Evolutionary conservation across 139 green algal genomes (phyloP), one percentile per base, ranked within the genome.

Genomic region (Tetradesmus lagerheimii): DNA sequence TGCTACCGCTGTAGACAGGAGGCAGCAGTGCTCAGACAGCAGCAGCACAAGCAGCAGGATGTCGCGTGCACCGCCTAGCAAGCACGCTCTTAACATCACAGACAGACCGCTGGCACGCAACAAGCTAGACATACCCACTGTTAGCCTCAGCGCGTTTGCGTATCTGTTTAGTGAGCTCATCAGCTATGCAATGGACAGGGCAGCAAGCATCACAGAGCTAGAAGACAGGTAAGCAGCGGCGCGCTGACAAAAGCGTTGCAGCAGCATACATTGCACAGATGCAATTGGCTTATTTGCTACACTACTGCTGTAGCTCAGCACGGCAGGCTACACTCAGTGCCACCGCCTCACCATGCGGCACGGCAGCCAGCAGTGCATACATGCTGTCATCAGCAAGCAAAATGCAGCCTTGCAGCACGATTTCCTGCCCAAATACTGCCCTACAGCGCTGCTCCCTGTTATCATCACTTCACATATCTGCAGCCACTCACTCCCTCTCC

Each of bases 91-190:
- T 8, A 94, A 94, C 64, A 95, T 97, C 34, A 91, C 97, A n/a
- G 96, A 98, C 53, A 89, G 94, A 25, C 94, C 94, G 0, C 67
- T 98, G 12, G 29, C 92, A 9, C 95, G 94, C 66, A 95, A 93
- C 15, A 95, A 94, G 77, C 62, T 66, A 80, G 81, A 96, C 89
- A 80, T 95, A 5, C 83, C 95, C 1, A 95, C 92, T 81, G 96
- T 99, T 11, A 96, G 93, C 91, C 88, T 99, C 38, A 97, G 94
- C 71, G 96, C 96, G 1, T 99, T 98, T 92, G 94, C 98, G 8
- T 99, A 98, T 83, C 89, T 99, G 20, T 99, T 99, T 85, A 97
- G 95, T 79, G 98, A 99, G 93, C 89, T 99, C 9, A 97, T 99
- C 12, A 97, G 99, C 86, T 99, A 99, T 90, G 96, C 94, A 38